These are phyloP conservation scores for Wickerhamomyces sp. DNA, from an alignment of 1,139 yeast species.

Conservation along the genomic window DNA sequence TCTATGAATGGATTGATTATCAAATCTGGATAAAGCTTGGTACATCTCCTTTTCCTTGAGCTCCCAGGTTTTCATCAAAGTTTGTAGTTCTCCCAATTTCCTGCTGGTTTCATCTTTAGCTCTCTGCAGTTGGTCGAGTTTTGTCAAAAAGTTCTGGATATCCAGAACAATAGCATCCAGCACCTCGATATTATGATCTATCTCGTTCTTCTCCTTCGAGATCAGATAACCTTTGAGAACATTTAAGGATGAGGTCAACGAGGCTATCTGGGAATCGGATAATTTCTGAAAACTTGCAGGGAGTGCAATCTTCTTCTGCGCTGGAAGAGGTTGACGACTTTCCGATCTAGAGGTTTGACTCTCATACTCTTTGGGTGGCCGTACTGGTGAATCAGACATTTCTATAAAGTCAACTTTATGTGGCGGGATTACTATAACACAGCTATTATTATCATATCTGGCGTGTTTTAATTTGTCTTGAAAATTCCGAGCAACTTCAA, in stretches of 20 bases:
- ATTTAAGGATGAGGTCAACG: conserved; percentile 20
- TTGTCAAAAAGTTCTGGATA: conserved; percentile 8
- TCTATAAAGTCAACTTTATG: background rate
- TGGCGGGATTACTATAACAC: too few relatives aligned
- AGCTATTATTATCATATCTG: too few relatives aligned
- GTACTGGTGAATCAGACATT: conserved; percentile 5
- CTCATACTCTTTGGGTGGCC: conserved; percentile 9
- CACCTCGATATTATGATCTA: conserved; percentile 7
- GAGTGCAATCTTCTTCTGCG: too few relatives aligned
- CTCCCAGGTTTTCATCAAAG: conserved; percentile 14
- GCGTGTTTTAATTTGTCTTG: too few relatives aligned
- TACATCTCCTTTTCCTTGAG: conserved; percentile 24
- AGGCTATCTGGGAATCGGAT: conserved; percentile 25
- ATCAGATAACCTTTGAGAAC: conserved; percentile 26
- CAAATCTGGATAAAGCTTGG: conserved; percentile 14
- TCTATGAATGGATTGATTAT: conserved; percentile 13
- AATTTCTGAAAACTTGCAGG: conserved; percentile 22
- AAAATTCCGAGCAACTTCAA: too few relatives aligned
- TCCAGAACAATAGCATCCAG: conserved; percentile 9
- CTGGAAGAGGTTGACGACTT: conserved; percentile 1
- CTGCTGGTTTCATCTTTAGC: conserved; percentile 12
- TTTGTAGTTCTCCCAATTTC: conserved; percentile 5
- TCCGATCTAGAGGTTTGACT: background rate
- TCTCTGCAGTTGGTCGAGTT: conserved; percentile 7
- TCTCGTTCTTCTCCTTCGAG: conserved; percentile 11